Evolutionary conservation across 1,284 basidiomycete species (phyloP).

Genomic region (Boletus austroedulis): DNA sequence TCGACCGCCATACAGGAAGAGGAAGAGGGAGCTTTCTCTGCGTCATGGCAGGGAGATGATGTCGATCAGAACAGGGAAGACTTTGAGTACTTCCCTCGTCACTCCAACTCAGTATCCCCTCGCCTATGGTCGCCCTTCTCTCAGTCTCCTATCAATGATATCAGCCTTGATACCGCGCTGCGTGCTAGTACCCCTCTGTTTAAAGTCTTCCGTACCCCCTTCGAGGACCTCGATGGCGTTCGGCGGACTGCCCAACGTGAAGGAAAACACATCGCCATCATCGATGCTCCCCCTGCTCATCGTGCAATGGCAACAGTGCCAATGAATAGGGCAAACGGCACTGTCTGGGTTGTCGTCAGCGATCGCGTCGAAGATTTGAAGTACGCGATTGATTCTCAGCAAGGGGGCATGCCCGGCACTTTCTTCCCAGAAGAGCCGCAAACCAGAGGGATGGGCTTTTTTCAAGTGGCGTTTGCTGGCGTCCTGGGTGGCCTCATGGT

Average conservation of each 20-base stretch:
- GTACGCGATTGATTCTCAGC: conserved; percentile 35
- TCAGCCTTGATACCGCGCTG: conserved; percentile 27
- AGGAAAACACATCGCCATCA: conserved; percentile 34
- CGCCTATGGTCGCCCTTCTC: conserved; percentile 29
- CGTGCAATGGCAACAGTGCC: conserved; percentile 20
- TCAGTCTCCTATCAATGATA: conserved; percentile 25
- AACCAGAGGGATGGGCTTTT: conserved; percentile 24
- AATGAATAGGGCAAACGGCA: conserved; percentile 16
- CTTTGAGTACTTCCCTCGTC: conserved; percentile 16
- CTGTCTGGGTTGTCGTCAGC: conserved; percentile 36
- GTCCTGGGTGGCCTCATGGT: conserved; percentile 31
- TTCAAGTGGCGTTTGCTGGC: conserved; percentile 34
- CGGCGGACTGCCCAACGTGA: conserved; percentile 28
- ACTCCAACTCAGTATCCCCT: conserved; percentile 24
- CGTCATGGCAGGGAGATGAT: conserved; percentile 13
- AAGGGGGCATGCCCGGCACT: conserved; percentile 33
- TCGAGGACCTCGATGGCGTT: conserved; percentile 27
- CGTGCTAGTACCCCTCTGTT: conserved; percentile 36
- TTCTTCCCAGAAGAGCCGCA: conserved; percentile 25
- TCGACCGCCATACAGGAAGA: conserved; percentile 10
- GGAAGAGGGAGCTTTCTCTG: conserved; percentile 3
- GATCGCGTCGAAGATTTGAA: conserved; percentile 35
- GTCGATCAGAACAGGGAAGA: conserved; percentile 9
- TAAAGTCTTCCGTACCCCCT: conserved; percentile 36
- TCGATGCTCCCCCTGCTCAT: conserved; percentile 29